Base-by-base conservation (phyloP, 2,329 filamentous ascomycete genomes). In the Aspergillus sp. region DNA sequence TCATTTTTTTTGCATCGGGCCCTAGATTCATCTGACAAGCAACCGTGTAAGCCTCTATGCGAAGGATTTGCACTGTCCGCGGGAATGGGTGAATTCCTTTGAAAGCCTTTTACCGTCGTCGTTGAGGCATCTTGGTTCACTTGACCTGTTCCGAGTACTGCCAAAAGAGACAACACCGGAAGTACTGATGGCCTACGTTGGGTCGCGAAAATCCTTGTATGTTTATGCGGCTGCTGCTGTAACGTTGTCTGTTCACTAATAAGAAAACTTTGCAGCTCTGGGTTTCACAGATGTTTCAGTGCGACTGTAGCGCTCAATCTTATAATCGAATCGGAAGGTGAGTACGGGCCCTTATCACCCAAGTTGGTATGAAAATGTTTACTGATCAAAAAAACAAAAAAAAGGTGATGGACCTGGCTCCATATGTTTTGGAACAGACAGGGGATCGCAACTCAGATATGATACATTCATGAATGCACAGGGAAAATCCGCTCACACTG, bases 171-270 rank as follows among this genome's bases (percentile, higher is more conserved):
- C 68, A 9, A 54, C 68, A 7, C 72, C 71, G 51, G 72, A 74
- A 52, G 72, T 74, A 23, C 68, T 74, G 64, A 73, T 74, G 72
- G 71, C 69, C 25, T 73, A 74, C 62, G 67, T 73, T 35, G 72
- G 72, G 3, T 72, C 70, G 44, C 66, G 69, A 56, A 70, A 67
- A 37, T 70, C 68, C 31, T 67, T 66, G 66, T 69, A 56, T 12
- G 66, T 61, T 14, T n/a, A 27, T 12, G 31, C 4, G 2, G 14
- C 14, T 2, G 40, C 46, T 47, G n/a, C 5, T 37, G 14, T 37
- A 37, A 35, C 25, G 23, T 27, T 47, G 37, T 48, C 33, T 50
- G 21, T 45, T 39, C 9, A 21, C 17, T 48, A 45, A 41, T 46
- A 14, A 17, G 37, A n/a, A 11, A 7, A 27, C 33, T 40, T 15